A percentile compares a stretch with the other conserved stretches of the same genome.
phyloP scores from a whole-genome alignment of 2,329 filamentous ascomycete genomes.

The Aspergillus aculeatus region DNA sequence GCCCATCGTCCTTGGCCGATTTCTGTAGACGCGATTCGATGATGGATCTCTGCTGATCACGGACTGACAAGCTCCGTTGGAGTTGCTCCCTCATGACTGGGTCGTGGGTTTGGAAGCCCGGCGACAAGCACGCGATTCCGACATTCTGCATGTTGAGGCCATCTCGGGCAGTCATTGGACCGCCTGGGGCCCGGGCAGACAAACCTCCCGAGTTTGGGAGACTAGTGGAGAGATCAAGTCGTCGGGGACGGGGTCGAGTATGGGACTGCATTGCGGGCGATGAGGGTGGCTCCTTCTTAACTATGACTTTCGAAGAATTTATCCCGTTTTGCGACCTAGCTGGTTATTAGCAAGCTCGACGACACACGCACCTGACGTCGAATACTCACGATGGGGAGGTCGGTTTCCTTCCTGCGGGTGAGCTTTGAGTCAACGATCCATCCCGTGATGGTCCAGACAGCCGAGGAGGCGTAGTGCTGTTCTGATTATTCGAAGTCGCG shows the following conservation, averaged over 20 bases:
- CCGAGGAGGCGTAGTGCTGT: constrained; percentile 36
- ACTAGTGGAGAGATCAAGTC: constrained; percentile 47
- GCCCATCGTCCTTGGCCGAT: constrained; percentile 74
- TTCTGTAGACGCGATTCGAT: constrained; percentile 90
- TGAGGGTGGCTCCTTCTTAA: constrained; percentile 88
- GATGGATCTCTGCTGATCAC: constrained; percentile 90
- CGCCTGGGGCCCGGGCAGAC: constrained; percentile 66
- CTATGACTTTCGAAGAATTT: constrained; percentile 74
- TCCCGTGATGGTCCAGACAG: constrained; percentile 34
- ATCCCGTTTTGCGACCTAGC: constrained; percentile 44
- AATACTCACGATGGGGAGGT: constrained; percentile 51
- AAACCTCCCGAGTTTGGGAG: constrained; percentile 47
- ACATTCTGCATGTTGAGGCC: constrained; percentile 85
- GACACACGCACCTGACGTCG: background rate
- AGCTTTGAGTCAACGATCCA: constrained; percentile 32
- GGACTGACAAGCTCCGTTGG: constrained; percentile 87
- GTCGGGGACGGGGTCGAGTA: constrained; percentile 51
- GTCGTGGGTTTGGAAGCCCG: constrained; percentile 93
- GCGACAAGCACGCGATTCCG: constrained; percentile 88
- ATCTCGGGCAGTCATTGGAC: constrained; percentile 72
- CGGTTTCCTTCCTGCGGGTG: constrained; percentile 38
- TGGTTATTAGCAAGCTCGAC: constrained; percentile 15
- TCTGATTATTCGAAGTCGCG: constrained; percentile 32
- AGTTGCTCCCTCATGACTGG: constrained; percentile 95
- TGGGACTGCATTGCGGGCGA: constrained; percentile 73